A percentile compares a stretch with the other conserved stretches of the same genome.
phyloP scores from a whole-genome alignment of 495 filamentous ascomycete species.

The Rhypophila decipiens region DNA sequence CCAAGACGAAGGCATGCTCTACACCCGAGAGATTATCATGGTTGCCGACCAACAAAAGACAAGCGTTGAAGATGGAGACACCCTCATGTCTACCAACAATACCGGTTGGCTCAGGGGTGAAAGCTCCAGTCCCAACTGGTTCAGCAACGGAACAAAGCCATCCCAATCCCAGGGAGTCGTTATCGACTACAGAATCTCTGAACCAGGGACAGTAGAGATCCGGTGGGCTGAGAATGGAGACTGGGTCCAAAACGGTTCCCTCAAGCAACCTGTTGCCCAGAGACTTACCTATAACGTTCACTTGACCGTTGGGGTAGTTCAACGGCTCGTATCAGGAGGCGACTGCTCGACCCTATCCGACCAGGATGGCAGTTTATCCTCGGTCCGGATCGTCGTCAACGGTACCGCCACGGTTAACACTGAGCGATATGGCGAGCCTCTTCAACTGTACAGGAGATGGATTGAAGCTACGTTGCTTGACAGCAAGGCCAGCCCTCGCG shows the following conservation, averaged over 20 bases:
- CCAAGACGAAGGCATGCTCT: neutral
- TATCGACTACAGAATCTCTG: slow-evolving; percentile 1
- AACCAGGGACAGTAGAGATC: neutral
- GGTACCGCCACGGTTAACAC: neutral
- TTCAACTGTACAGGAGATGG: neutral
- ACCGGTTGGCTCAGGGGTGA: neutral
- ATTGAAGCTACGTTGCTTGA: neutral
- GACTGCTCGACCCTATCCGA: slow-evolving; percentile 1
- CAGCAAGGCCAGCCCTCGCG: neutral
- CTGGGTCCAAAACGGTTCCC: neutral
- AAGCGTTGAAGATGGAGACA: neutral
- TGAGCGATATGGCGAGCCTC: too few species aligned
- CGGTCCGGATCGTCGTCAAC: neutral
- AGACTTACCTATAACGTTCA: neutral
- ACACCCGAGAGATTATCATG: neutral
- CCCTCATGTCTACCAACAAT: neutral
- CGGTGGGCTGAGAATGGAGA: slow-evolving; percentile 3
- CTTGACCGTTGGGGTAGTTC: neutral
- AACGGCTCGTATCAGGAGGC: neutral
- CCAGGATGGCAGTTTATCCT: neutral
- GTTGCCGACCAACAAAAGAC: neutral
- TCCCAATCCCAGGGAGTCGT: neutral
- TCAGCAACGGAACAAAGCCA: too few species aligned
- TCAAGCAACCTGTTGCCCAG: neutral
- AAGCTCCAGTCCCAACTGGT: neutral